Evolutionary conservation across 495 filamentous ascomycete genomes (phyloP), one percentile per base, ranked within the genome.

Genomic region (Aspergillus bertholletiae): DNA sequence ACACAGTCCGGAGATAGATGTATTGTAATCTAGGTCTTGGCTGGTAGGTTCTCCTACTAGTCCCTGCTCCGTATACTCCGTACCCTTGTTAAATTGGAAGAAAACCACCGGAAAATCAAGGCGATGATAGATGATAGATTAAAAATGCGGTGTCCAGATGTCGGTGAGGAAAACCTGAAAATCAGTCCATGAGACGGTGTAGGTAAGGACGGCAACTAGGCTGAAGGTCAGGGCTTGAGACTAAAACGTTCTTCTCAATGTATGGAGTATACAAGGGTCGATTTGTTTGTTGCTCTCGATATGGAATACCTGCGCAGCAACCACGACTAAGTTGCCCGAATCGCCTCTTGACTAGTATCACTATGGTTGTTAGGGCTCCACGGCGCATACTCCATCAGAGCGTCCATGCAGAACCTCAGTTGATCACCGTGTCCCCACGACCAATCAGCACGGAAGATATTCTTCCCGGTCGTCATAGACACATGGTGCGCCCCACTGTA

Each of bases 401-500:
- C 57, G 48, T 24, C 55, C 55, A 64, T 64, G 61, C 61, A 64
- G 61, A 64, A 64, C 55, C 61, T 60, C 61, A 58, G 58, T 57
- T 58, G 55, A 60, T 60, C 58, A 32, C 35, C 5, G 20, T 12
- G 20, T 37, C 41, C 22, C 23, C 24, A 21, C 27, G 7, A 23
- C 61, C 61, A 64, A 64, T 64, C 45, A 57, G 0, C 3, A 21
- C 11, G 1, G 26, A 11, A 23, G 17, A 39, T 18, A 49, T 13
- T 20, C 46, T 40, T 46, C 30, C 53, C 60, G 52, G 57, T 64
- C 55, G 55, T 60, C 61, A 60, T 60, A 55, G 55, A 60, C 61
- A 64, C 61, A 64, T 64, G 61, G 61, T 49, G 21, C 32, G 57
- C 39, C 51, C 61, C 61, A 64, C 57, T 46, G 55, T 56, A 60